Evolutionary conservation across 306 rosid genomes (phyloP).

Genomic region (Quercus wislizeni): DNA sequence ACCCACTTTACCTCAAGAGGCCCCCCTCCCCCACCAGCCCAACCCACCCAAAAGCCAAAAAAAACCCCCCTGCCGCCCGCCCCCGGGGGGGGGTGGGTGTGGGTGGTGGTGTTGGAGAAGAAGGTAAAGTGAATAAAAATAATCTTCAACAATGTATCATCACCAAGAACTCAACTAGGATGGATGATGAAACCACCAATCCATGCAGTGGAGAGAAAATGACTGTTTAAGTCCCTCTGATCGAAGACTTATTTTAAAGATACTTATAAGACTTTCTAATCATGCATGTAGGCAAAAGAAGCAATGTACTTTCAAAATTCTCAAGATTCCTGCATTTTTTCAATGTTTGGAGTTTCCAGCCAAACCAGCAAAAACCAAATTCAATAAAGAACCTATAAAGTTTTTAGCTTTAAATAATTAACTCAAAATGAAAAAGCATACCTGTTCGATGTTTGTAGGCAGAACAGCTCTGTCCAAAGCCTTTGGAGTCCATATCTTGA

Average conservation of each 20-base stretch:
- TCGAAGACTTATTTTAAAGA: not conserved
- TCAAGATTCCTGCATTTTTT: not conserved
- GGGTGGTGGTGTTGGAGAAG: too few species aligned
- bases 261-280: not conserved
- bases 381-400: conserved; percentile 5
- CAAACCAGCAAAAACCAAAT: not conserved
- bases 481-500: conserved; percentile 93
- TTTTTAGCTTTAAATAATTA: conserved; percentile 15
- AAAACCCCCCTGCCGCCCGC: not conserved
- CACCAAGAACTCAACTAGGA: not conserved
- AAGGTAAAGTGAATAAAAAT: too few species aligned
- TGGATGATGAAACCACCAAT: not conserved
- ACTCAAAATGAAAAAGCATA: conserved; percentile 34
- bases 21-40: not conserved
- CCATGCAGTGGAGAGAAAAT: not conserved
- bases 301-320: not conserved
- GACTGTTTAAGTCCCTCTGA: not conserved
- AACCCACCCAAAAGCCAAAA: not conserved
- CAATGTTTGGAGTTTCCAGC: not conserved
- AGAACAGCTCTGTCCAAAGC: conserved; percentile 72
- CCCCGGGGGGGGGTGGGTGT: too few species aligned
- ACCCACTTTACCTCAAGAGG: not conserved
- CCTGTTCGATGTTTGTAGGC: conserved; percentile 75
- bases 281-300: not conserved
- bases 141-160: too few species aligned